Evolutionary conservation across 352 stramenopile genomes (phyloP), one percentile per base, ranked within the genome.

Genomic region (Phytophthora pisi): DNA sequence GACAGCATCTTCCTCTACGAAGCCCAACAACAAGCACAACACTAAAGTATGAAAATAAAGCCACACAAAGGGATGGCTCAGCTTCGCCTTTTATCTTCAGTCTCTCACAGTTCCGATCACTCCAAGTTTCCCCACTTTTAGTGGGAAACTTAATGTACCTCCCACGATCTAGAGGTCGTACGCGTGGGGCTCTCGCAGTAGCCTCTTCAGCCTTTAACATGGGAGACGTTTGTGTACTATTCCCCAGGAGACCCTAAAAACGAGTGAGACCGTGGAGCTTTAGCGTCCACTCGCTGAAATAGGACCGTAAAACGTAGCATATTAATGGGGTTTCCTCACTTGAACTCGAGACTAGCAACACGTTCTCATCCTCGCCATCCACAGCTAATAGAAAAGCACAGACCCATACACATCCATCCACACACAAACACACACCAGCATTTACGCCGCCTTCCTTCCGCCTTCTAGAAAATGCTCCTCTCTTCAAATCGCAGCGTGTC

Each of bases 1-100:
- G 76, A 82, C 5, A 89, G 65, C 53, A 71, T 92, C 45, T 92
- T 76, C 61, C 50, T 90, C 61, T 92, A 90, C 68, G 63, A 90
- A 64, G 77, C 90, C 9, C 26, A 51, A 24, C 42, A 5, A 24
- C n/a, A 5, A 42, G 13, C 53, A 43, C 46, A 42, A 57, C 20
- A 50, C 18, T 60, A 61, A 57, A 40, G 10, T 16, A 5, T 13
- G 1, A 26, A 50, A 28, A 23, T 46, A 36, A 6, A 62, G 20
- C 20, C 54, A 42, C 10, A 61, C 31, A 50, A 62, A 68, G 66
- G 36, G 66, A 81, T 89, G 75, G 67, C 79, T 91, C 81, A 90
- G 81, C 61, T 90, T 91, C 81, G 81, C 83, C 83, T 91, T 90
- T 88, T 86, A 61, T 69, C 40, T 74, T 53, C 8, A 61, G 23